phyloP scores from a whole-genome alignment of 768 basidiomycete genomes.

The Podaxis mareebaensis region DNA sequence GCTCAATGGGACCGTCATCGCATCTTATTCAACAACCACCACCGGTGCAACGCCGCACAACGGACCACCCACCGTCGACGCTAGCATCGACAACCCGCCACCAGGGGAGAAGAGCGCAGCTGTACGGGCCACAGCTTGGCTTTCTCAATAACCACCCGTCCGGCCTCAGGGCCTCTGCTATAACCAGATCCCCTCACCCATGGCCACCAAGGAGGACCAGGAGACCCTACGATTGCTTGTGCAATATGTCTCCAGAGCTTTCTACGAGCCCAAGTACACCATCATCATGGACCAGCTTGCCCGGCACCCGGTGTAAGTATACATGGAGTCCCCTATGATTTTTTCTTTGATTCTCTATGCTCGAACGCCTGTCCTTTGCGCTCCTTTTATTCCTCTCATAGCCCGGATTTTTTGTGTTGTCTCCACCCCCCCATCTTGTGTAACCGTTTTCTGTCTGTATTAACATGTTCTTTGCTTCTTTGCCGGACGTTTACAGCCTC shows the following conservation, averaged over 20 bases:
- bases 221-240: constrained; percentile 85
- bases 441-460: constrained; percentile 18
- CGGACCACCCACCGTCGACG: background rate
- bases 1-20: background rate
- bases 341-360: constrained; percentile 15
- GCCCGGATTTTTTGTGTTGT: constrained; percentile 16
- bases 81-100: background rate
- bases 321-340: constrained; percentile 23
- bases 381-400: background rate
- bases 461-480: constrained; percentile 13
- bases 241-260: constrained; percentile 89
- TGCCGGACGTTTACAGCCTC: constrained; percentile 48
- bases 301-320: constrained; percentile 91
- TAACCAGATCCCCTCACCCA: constrained; percentile 22
- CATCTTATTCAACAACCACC: constrained; percentile 5
- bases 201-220: constrained; percentile 78
- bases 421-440: constrained; percentile 16
- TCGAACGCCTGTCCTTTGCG: background rate
- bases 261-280: constrained; percentile 91
- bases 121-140: background rate
- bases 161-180: background rate
- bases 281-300: constrained; percentile 94
- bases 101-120: background rate
- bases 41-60: background rate
- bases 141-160: background rate